These are phyloP conservation scores for Monosporozyma solicola DNA, from an alignment of 805 yeast genomes.

Conservation along the genomic window DNA sequence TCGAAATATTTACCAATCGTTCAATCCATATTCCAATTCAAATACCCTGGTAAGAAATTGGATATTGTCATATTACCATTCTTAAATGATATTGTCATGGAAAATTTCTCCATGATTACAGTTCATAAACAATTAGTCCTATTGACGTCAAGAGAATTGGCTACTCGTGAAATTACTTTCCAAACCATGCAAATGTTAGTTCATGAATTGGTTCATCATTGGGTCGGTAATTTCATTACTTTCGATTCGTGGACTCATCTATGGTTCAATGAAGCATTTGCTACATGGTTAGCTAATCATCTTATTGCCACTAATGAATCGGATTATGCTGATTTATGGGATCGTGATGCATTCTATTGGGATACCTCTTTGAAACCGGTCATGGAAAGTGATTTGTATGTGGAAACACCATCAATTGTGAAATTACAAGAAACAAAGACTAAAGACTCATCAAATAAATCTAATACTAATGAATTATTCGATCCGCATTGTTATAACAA, in stretches of 20 bases:
- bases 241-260: conserved; percentile 60
- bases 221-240: conserved; percentile 63
- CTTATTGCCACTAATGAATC: conserved; percentile 29
- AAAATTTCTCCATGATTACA: conserved; percentile 64
- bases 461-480: conserved; percentile 23
- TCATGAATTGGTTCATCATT: conserved; percentile 73
- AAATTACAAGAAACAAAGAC: conserved; percentile 8
- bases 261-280: conserved; percentile 74
- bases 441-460: background rate
- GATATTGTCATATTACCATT: conserved; percentile 65
- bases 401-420: conserved; percentile 11
- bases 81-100: conserved; percentile 72
- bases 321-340: conserved; percentile 18
- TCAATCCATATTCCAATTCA: conserved; percentile 34
- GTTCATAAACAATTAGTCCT: conserved; percentile 45
- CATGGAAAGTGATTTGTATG: background rate
- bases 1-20: conserved; percentile 40
- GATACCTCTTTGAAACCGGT: conserved; percentile 8
- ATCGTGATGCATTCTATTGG: conserved; percentile 10
- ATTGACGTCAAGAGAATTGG: conserved; percentile 28
- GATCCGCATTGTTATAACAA: conserved; percentile 27
- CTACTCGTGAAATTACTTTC: conserved; percentile 19
- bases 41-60: conserved; percentile 53
- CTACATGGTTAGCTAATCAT: conserved; percentile 59
- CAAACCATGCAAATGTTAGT: conserved; percentile 48